Conservation (phyloP, 352 stramenopile genomes). For the Labyrinthula sp. region DNA sequence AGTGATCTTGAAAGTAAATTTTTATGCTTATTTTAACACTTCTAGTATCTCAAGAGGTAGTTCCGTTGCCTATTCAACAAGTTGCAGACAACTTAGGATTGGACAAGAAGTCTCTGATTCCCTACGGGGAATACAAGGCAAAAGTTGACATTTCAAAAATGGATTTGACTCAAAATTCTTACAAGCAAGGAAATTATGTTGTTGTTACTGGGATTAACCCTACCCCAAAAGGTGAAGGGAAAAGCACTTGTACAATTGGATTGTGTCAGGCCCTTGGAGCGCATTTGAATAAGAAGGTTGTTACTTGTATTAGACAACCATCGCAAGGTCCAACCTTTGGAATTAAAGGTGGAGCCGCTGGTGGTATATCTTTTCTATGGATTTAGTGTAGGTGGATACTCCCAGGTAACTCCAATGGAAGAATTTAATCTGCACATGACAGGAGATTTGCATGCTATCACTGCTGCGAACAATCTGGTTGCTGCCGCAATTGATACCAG, state of each 20-base stretch:
- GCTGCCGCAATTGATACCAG: constrained; percentile 87
- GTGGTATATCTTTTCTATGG: constrained; percentile 25
- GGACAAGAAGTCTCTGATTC: constrained; percentile 48
- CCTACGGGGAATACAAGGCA: constrained; percentile 62
- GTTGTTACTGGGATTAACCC: constrained; percentile 89
- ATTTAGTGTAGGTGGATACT: constrained; percentile 46
- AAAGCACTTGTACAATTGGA: constrained; percentile 89
- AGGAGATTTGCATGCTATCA: constrained; percentile 93
- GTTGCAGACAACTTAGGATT: constrained; percentile 38
- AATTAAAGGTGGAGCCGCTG: constrained; percentile 79
- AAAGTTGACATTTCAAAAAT: constrained; percentile 70
- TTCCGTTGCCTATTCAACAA: constrained; percentile 34
- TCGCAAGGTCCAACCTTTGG: constrained; percentile 91
- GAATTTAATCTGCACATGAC: constrained; percentile 98
- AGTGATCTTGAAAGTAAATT: no score
- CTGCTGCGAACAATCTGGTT: constrained; percentile 87
- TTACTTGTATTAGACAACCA: constrained; percentile 90
- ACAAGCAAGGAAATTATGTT: constrained; percentile 80
- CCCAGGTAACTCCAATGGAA: constrained; percentile 83
- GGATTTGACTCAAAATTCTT: constrained; percentile 53
- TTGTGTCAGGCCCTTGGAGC: constrained; percentile 76
- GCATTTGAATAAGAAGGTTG: constrained; percentile 68
- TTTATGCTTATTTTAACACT: no score
- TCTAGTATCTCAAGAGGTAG: no score
- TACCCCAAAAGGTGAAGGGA: constrained; percentile 86